Evolutionary conservation across 371 early-diverging fungal species (phyloP).

Genomic region (Lichtheimia ramosa): DNA sequence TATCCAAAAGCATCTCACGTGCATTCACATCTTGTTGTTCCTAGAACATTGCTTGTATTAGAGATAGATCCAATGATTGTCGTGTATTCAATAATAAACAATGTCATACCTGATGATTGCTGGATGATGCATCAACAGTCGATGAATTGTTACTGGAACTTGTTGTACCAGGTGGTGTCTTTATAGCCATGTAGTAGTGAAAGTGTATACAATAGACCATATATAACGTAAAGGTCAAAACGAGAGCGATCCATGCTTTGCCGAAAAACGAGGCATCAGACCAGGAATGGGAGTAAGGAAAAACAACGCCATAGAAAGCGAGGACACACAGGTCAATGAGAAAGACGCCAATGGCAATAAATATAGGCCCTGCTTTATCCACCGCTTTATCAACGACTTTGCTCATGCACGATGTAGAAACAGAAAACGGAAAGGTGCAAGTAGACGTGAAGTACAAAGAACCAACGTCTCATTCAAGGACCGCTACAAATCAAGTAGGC

Average conservation of each 20-base stretch:
- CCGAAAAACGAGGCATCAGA: conserved; percentile 24
- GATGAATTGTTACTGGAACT: background rate
- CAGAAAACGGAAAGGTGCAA: background rate
- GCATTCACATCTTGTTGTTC: conserved; percentile 24
- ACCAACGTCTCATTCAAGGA: background rate
- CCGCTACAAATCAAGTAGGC: background rate
- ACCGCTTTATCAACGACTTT: conserved; percentile 55
- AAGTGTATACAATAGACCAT: conserved; percentile 57
- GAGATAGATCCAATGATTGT: too few species aligned
- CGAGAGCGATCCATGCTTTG: conserved; percentile 26
- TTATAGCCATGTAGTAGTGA: conserved; percentile 63
- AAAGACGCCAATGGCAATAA: conserved; percentile 52
- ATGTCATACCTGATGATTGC: too few species aligned
- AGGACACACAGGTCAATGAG: conserved; percentile 51
- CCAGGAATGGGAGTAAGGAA: conserved; percentile 45
- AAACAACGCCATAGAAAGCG: conserved; percentile 48
- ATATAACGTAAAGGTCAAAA: conserved; percentile 43
- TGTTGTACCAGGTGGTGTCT: conserved; percentile 35
- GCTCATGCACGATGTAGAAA: conserved; percentile 22
- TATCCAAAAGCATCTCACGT: conserved; percentile 41
- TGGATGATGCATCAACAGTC: background rate
- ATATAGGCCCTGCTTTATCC: conserved; percentile 53
- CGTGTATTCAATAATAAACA: too few species aligned
- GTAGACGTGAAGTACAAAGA: background rate
- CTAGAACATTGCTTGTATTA: conserved; percentile 6